Evolutionary conservation across 1,139 yeast genomes (phyloP).

Genomic region (Blastobotrys buckinghamii): DNA sequence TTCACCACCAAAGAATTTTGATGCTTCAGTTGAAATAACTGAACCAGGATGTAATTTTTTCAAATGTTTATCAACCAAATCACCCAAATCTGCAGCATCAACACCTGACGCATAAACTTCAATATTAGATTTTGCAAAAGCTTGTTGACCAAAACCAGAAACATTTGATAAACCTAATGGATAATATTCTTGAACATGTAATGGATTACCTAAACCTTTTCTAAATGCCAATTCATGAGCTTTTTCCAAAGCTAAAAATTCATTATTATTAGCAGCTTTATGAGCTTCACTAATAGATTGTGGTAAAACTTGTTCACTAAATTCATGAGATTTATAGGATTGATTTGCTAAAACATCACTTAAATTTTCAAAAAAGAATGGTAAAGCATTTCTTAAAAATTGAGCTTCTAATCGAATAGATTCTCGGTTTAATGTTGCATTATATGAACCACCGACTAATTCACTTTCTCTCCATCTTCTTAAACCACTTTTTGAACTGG

Average conservation of each 20-base stretch:
- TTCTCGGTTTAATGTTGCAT: constrained; percentile 74
- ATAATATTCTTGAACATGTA: constrained; percentile 62
- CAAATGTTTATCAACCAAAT: constrained; percentile 67
- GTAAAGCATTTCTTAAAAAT: constrained; percentile 83
- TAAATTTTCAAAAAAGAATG: constrained; percentile 83
- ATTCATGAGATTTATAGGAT: constrained; percentile 68
- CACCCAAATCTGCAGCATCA: constrained; percentile 59
- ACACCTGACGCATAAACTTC: constrained; percentile 73
- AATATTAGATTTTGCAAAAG: constrained; percentile 65
- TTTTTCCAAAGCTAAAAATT: constrained; percentile 64
- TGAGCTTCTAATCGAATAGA: constrained; percentile 70
- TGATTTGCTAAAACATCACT: constrained; percentile 72
- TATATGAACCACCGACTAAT: constrained; percentile 79
- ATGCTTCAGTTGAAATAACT: constrained; percentile 37
- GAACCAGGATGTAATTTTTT: constrained; percentile 56
- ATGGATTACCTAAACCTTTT: constrained; percentile 82
- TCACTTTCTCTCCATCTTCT: constrained; percentile 94
- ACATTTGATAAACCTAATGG: constrained; percentile 60
- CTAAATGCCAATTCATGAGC: constrained; percentile 81
- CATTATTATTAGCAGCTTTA: constrained; percentile 46
- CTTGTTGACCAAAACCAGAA: constrained; percentile 58
- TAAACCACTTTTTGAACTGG: constrained; percentile 77
- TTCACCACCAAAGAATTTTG: constrained; percentile 56
- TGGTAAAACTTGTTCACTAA: constrained; percentile 75
- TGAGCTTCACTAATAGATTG: constrained; percentile 51